Evolutionary conservation across 805 yeast genomes (phyloP), one percentile per base, ranked within the genome.

Genomic region (Ogataea thermomethanolica): DNA sequence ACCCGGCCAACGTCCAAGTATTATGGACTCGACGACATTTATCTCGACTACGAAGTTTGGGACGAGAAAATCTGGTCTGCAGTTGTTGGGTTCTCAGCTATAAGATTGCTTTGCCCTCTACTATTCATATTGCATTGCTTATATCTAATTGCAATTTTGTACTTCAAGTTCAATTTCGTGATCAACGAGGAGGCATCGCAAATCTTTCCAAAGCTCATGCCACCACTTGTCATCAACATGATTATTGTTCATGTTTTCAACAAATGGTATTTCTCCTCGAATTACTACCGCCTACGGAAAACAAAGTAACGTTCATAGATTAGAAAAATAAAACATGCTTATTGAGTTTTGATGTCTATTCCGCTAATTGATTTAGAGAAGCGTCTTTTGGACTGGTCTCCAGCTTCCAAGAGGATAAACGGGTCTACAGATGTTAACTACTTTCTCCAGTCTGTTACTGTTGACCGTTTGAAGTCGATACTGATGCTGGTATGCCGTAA

Each of bases 361-460:
- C 37, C 41, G 4, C 30, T 15, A 8, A 13, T 44, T 20, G 37
- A 40, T 14, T 7, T 44, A 21, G 15, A 23, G n/a, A 8, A 29
- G 10, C 23, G n/a, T 13, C 25, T 25, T 3, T 31, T 37, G 8
- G 33, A 35, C 11, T 61, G 66, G 66, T 12, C 20, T 0, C 51
- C 44, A 4, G 79, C 81, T 0, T 56, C 50, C 5, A 76, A 76
- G 48, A 58, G 67, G 29, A 76, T 76, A 23, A 62, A 69, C 39
- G 73, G 70, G 33, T 47, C 70, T 2, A 54, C 55, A 13, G 74
- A 70, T 7, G 66, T 75, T 0, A 56, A 53, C 3, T 46, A 53
- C 7, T 76, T 77, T 54, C 77, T 71, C 20, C 50, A 56, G 8
- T 74, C 81, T 7, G 45, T 62, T 0, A 75, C 79, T 1, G 46